A percentile compares a stretch with the other conserved stretches of the same genome.
phyloP scores from a whole-genome alignment of 2,329 filamentous ascomycete species.

The Massarina eburnea region DNA sequence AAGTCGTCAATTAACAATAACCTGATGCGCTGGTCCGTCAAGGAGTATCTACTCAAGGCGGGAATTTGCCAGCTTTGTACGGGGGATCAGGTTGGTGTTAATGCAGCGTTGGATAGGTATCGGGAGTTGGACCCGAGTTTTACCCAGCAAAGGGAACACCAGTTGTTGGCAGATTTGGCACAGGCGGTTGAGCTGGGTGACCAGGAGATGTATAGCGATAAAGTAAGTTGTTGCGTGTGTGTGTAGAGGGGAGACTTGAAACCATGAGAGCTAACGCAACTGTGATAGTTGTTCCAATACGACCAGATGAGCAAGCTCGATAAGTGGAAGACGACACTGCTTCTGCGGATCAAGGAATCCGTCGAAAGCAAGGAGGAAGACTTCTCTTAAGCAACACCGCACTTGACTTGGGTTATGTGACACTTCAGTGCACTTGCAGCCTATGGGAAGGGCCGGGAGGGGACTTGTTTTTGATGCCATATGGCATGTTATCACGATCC shows the following conservation, averaged over 20 bases:
- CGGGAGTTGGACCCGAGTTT: conserved; percentile 68
- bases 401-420: background rate
- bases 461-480: background rate
- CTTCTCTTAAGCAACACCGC: conserved; percentile 57
- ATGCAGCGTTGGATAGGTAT: conserved; percentile 80
- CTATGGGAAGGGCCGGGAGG: background rate
- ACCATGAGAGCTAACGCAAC: conserved; percentile 6
- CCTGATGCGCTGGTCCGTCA: conserved; percentile 65
- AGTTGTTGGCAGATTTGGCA: conserved; percentile 75
- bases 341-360: conserved; percentile 78
- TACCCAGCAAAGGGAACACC: conserved; percentile 73
- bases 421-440: background rate
- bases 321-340: conserved; percentile 91
- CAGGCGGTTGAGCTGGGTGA: conserved; percentile 76
- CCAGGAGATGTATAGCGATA: conserved; percentile 81
- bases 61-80: conserved; percentile 84
- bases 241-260: background rate
- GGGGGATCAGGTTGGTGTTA: conserved; percentile 75
- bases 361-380: conserved; percentile 74
- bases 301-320: conserved; percentile 93
- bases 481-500: background rate
- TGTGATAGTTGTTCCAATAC: conserved; percentile 69
- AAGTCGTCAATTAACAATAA: conserved; percentile 80
- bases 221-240: conserved; percentile 50
- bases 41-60: conserved; percentile 93